These are phyloP conservation scores for Metschnikowia koreensis DNA, from an alignment of 805 yeast genomes.

Conservation along the genomic window DNA sequence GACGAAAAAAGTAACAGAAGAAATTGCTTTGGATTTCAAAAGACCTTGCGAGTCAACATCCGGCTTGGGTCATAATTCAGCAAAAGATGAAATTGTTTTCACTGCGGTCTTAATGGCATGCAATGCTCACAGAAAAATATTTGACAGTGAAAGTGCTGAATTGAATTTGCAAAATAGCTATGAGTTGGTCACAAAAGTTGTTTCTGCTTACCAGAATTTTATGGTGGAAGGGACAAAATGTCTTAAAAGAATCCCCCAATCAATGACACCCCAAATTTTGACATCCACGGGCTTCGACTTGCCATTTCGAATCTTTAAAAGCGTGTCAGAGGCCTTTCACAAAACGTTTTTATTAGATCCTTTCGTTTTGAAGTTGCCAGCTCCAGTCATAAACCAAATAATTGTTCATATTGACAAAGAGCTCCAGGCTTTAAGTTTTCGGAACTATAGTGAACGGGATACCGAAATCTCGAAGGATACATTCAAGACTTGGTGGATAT, in stretches of 20 bases:
- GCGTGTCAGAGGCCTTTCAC: neutral
- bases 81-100: neutral
- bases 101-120: neutral
- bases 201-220: too few species aligned
- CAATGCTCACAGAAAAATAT: neutral
- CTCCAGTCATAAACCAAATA: neutral
- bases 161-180: neutral
- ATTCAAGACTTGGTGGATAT: constrained; percentile 8
- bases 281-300: neutral
- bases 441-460: constrained; percentile 2
- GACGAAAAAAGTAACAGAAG: too few species aligned
- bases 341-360: neutral
- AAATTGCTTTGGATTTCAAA: too few species aligned
- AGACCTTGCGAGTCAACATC: too few species aligned
- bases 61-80: too few species aligned
- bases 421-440: constrained; percentile 3
- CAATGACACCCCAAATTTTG: neutral
- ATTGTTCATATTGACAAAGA: neutral
- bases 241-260: neutral
- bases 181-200: neutral
- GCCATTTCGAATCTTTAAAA: neutral
- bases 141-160: neutral
- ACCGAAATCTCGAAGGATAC: constrained; percentile 1
- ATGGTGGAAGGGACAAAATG: neutral
- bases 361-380: neutral